Evolutionary conservation across 2,329 filamentous ascomycete species (phyloP).

Genomic region (Hymenoscyphus linearis): DNA sequence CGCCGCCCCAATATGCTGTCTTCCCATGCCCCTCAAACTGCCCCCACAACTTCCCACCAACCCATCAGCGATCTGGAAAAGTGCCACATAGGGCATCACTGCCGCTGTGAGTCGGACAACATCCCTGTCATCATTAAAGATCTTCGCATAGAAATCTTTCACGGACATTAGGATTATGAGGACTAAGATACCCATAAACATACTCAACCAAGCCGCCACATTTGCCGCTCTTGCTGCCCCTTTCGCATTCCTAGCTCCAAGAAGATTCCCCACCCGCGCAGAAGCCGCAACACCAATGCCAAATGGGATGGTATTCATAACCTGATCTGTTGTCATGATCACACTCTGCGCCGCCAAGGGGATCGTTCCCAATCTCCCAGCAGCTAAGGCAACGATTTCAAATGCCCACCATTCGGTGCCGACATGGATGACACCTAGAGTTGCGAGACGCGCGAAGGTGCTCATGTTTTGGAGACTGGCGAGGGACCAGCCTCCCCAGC

Average conservation of each 20-base stretch:
- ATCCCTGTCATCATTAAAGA: constrained; percentile 73
- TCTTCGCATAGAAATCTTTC: constrained; percentile 65
- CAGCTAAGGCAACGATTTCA: constrained; percentile 80
- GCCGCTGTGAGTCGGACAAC: constrained; percentile 69
- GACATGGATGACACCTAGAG: constrained; percentile 74
- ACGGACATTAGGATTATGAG: constrained; percentile 64
- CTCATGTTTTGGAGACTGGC: constrained; percentile 61
- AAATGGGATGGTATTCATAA: constrained; percentile 76
- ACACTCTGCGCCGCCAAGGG: constrained; percentile 78
- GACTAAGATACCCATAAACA: constrained; percentile 62
- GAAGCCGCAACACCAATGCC: constrained; percentile 79
- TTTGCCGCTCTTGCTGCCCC: constrained; percentile 71
- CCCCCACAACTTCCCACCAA: constrained; percentile 82
- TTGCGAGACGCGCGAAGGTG: constrained; percentile 68
- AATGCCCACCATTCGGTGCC: constrained; percentile 96
- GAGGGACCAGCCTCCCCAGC: constrained; percentile 71
- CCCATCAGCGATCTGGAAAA: constrained; percentile 88
- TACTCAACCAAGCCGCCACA: constrained; percentile 66
- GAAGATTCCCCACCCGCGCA: constrained; percentile 70
- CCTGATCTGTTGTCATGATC: constrained; percentile 84
- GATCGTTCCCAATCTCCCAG: constrained; percentile 73
- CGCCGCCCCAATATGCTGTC: constrained; percentile 76
- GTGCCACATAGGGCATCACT: constrained; percentile 79
- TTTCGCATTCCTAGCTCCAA: constrained; percentile 60
- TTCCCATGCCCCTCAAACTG: constrained; percentile 73